phyloP scores from a whole-genome alignment of 768 basidiomycete genomes.

The Termitomyces sp. region DNA sequence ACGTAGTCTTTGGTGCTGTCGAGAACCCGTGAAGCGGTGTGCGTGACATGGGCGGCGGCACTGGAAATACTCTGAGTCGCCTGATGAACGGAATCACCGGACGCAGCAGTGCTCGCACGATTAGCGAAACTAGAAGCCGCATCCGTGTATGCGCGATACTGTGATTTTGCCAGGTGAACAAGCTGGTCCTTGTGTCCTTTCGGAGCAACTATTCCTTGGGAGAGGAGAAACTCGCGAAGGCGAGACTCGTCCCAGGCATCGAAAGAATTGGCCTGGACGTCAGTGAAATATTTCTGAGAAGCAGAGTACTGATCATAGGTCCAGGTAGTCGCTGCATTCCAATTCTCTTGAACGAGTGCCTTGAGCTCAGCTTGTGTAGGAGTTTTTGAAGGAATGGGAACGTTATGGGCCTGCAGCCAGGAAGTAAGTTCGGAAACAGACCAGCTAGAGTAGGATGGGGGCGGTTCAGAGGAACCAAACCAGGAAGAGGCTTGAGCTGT shows the following conservation, averaged over 20 bases:
- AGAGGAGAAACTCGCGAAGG: slow-evolving; percentile 79
- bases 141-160: slow-evolving; percentile 56
- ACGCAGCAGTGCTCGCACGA: slow-evolving; percentile 51
- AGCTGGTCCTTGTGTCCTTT: slow-evolving; percentile 78
- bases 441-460: slow-evolving; percentile 50
- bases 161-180: slow-evolving; percentile 69
- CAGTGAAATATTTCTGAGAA: slow-evolving; percentile 61
- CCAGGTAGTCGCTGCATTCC: slow-evolving; percentile 53
- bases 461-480: slow-evolving; percentile 41
- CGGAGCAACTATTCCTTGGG: slow-evolving; percentile 85
- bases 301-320: slow-evolving; percentile 58
- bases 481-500: slow-evolving; percentile 45
- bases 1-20: slow-evolving; percentile 84
- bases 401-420: slow-evolving; percentile 69
- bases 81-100: slow-evolving; percentile 38
- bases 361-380: slow-evolving; percentile 40
- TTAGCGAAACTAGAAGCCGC: slow-evolving; percentile 57
- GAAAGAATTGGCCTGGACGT: slow-evolving; percentile 58
- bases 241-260: slow-evolving; percentile 85
- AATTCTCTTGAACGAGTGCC: slow-evolving; percentile 58
- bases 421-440: slow-evolving; percentile 56
- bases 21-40: slow-evolving; percentile 44
- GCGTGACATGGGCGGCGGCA: slow-evolving; percentile 49
- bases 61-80: slow-evolving; percentile 39
- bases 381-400: slow-evolving; percentile 47